Base-by-base conservation (phyloP, 805 yeast species). In the Lachancea cidri region DNA sequence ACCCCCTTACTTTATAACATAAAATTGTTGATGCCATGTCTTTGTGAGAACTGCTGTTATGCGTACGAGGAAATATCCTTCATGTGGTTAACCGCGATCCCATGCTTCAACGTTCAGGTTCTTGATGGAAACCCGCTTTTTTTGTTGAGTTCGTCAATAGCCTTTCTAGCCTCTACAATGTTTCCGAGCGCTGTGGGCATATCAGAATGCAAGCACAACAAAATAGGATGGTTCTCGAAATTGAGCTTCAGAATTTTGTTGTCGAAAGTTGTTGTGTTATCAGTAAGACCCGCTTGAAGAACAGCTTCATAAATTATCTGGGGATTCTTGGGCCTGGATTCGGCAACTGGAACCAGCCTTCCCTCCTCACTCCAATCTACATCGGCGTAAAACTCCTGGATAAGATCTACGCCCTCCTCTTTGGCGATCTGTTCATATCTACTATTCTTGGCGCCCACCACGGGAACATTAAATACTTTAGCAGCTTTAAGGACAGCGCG, bases 321-420 rank as follows among this genome's bases (percentile, higher is more conserved):
- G 2, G 67, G 67, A 35, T 55, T 57, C 41, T 63, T 64, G 4
- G 54, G 46, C 32, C 58, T 41, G 1, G 64, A 62, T 4, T 52
- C 47, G 2, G 60, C 60, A 4, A 59, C 60, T 5, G 53, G 49
- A 27, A 65, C 54, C 18, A 66, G 48, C 5, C 38, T 47, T 4
- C 70, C 70, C 15, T 61, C 62, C 5, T 45, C 32, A 19, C 44
- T 50, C 58, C 65, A 64, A 42, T 65, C 65, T 32, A 63, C 46
- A 41, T 66, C 70, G 17, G 60, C 58, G 45, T 64, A 66, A 24
- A 63, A 49, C 41, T 66, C 70, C 42, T 66, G 70, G 41, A 66
- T 64, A 18, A 66, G 46, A 24, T 60, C 62, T 20, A 62, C 67
- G 1, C 62, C 65, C 47, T 48, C 53, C 33, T 57, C 63, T 8